Evolutionary conservation across 2,329 filamentous ascomycete genomes (phyloP).

Genomic region (Trichocomaceae sp.): DNA sequence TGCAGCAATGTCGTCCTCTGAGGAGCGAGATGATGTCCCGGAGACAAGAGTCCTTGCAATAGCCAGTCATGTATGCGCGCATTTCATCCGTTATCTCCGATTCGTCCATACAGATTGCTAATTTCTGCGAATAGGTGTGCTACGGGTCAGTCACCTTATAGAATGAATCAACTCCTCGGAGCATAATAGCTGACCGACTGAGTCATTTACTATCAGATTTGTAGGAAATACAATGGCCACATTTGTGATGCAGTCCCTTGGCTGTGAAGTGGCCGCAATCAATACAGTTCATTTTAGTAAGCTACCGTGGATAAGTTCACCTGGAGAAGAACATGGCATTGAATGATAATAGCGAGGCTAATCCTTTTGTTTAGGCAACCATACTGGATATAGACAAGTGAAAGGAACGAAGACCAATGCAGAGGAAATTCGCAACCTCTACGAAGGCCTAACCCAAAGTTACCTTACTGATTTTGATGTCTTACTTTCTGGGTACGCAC

Average conservation of each 20-base stretch:
- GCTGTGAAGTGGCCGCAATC: conserved; percentile 86
- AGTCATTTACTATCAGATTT: conserved; percentile 59
- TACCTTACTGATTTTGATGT: conserved; percentile 86
- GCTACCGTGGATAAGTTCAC: conserved; percentile 21
- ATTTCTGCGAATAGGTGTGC: conserved; percentile 14
- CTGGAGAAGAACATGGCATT: not conserved
- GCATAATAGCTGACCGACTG: not conserved
- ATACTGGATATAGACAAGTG: conserved; percentile 85
- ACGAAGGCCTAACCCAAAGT: conserved; percentile 74
- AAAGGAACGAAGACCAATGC: conserved; percentile 78
- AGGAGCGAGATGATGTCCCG: conserved; percentile 37
- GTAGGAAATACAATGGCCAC: conserved; percentile 97
- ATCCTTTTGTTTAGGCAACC: conserved; percentile 62
- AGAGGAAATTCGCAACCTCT: conserved; percentile 75
- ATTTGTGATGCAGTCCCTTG: conserved; percentile 86
- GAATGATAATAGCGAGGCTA: not conserved
- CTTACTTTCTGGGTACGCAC: conserved; percentile 90
- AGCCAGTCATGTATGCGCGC: conserved; percentile 78
- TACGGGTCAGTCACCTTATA: conserved; percentile 6
- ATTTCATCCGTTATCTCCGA: conserved; percentile 8
- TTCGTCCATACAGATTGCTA: conserved; percentile 10
- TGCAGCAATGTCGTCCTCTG: conserved; percentile 7
- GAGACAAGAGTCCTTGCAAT: conserved; percentile 73
- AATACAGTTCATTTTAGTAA: conserved; percentile 97
- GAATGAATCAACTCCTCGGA: not conserved